Evolutionary conservation across 1,284 basidiomycete genomes (phyloP), one percentile per base, ranked within the genome.

Genomic region (Puccinia novopanici): DNA sequence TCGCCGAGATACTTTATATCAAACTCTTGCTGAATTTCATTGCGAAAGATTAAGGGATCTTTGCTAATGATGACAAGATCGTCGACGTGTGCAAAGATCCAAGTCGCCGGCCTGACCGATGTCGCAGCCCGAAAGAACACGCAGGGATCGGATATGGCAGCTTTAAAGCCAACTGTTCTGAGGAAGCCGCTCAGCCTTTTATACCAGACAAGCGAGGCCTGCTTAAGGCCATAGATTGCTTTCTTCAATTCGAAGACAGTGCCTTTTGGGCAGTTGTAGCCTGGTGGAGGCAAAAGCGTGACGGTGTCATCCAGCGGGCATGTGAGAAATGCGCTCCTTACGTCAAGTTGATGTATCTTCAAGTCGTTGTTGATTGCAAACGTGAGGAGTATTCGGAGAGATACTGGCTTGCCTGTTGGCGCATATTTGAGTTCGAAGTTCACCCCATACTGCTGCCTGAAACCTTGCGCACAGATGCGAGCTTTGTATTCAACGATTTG

Each of bases 331-430:
- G 70, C 70, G 30, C 70, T 72, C 19, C 30, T 3, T 4, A 72
- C 42, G 27, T 72, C 70, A 5, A 72, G 45, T n/a, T 72, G 70
- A n/a, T 72, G 70, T 42, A n/a, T n/a, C n/a, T n/a, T n/a, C n/a
- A n/a, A n/a, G n/a, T n/a, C n/a, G n/a, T n/a, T n/a, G n/a, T n/a
- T n/a, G n/a, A n/a, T n/a, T n/a, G n/a, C n/a, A n/a, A n/a, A n/a
- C n/a, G n/a, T n/a, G n/a, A n/a, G n/a, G n/a, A n/a, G n/a, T n/a
- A n/a, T n/a, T n/a, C n/a, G n/a, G n/a, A n/a, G n/a, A n/a, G n/a
- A n/a, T n/a, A 72, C 45, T 8, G 45, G 8, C 15, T 45, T 45
- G 45, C 45, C 45, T 6, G 45, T 45, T 45, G 45, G 45, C 45
- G 45, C 45, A 15, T 45, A 45, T 15, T 45, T 45, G 8, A 45